Conservation (phyloP, 805 yeast genomes). For the Wickerhamomyces pijperi region DNA sequence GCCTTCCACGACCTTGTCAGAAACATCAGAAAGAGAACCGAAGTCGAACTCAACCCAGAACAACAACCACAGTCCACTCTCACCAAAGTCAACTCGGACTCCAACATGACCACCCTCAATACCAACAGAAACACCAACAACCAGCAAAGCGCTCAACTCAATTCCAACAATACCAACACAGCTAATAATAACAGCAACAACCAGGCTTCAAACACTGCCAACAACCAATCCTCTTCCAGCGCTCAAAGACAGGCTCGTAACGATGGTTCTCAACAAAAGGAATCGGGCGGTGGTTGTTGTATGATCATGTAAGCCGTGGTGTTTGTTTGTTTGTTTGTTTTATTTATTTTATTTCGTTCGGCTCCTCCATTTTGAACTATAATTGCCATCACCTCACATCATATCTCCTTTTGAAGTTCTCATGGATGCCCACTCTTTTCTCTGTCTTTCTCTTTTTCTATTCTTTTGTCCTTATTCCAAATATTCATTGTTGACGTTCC, state of each 20-base stretch:
- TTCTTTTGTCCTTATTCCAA: no score
- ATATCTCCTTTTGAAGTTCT: no score
- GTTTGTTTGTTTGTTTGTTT: neutral
- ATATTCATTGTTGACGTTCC: no score
- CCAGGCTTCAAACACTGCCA: slow-evolving; percentile 3
- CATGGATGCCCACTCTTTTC: no score
- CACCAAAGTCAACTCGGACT: slow-evolving; percentile 1
- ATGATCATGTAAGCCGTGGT: slow-evolving; percentile 11
- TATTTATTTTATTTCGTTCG: neutral
- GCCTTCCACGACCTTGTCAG: slow-evolving; percentile 65
- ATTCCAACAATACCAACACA: slow-evolving; percentile 1
- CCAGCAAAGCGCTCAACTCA: neutral
- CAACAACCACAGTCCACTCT: neutral
- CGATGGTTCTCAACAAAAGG: slow-evolving; percentile 4
- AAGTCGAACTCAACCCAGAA: slow-evolving; percentile 1
- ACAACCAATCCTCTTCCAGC: neutral
- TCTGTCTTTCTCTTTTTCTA: no score
- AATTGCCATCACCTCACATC: no score
- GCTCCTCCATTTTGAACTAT: neutral
- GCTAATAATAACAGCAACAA: neutral
- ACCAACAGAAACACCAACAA: neutral
- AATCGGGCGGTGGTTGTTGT: slow-evolving; percentile 29
- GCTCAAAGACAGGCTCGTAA: neutral
- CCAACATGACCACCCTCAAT: no score
- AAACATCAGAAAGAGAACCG: slow-evolving; percentile 27